Evolutionary conservation across 805 yeast species (phyloP).

Genomic region (Yarrowia osloensis): DNA sequence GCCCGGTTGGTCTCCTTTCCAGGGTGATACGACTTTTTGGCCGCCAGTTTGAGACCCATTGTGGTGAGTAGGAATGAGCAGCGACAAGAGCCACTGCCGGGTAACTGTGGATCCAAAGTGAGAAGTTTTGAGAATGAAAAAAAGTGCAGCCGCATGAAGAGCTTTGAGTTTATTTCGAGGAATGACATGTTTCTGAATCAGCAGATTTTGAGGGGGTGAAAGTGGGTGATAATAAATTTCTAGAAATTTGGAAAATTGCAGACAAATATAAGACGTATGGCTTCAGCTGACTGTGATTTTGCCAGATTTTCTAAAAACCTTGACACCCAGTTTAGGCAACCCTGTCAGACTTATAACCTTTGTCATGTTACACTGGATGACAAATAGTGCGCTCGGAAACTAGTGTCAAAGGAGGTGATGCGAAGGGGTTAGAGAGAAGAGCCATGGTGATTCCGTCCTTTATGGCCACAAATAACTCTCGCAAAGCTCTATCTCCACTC

Average conservation of each 20-base stretch:
- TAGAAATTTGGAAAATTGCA: neutral
- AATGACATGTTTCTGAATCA: neutral
- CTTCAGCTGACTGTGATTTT: neutral
- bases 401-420: too few species aligned
- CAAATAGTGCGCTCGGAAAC: neutral
- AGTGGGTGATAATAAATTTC: neutral
- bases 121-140: too few species aligned
- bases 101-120: neutral
- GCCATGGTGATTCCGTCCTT: too few species aligned
- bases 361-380: neutral
- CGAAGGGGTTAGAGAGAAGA: too few species aligned
- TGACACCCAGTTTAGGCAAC: too few species aligned
- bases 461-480: too few species aligned
- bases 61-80: too few species aligned
- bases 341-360: too few species aligned
- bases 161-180: neutral
- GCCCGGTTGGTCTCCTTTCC: constrained; percentile 10
- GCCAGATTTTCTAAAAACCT: neutral
- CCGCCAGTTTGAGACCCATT: constrained; percentile 14
- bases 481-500: too few species aligned
- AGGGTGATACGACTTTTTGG: constrained; percentile 20
- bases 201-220: neutral
- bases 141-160: neutral
- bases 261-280: neutral
- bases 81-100: neutral